Conservation (phyloP, 2,329 filamentous ascomycete species). For the Hawksworthiomyces lignivorus region DNA sequence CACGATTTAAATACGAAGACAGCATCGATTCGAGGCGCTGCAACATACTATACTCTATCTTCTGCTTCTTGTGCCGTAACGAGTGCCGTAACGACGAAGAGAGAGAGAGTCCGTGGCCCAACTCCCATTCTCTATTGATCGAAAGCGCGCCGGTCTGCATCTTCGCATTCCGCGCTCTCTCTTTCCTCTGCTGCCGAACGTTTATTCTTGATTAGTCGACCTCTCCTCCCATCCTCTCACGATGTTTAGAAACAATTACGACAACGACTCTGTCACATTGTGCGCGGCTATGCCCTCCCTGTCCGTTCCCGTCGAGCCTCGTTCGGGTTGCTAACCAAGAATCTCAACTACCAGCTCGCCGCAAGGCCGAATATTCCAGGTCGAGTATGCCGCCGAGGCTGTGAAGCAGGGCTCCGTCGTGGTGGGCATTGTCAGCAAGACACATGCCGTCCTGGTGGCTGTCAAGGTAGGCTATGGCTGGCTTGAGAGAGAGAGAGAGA, state of each 20-base stretch:
- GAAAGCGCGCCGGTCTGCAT: background rate
- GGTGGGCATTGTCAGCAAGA: slow-evolving; percentile 95
- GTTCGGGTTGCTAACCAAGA: too few species aligned
- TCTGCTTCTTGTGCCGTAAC: too few species aligned
- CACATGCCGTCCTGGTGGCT: slow-evolving; percentile 89
- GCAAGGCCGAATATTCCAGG: slow-evolving; percentile 98
- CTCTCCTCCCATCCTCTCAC: slow-evolving; percentile 27
- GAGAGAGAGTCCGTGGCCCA: too few species aligned
- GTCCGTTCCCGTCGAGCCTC: too few species aligned
- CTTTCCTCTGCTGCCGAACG: too few species aligned
- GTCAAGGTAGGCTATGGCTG: slow-evolving; percentile 65
- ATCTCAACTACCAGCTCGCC: slow-evolving; percentile 93
- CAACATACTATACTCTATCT: too few species aligned
- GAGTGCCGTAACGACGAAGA: too few species aligned
- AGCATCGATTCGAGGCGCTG: too few species aligned
- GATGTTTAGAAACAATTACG: slow-evolving; percentile 99
- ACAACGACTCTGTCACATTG: slow-evolving; percentile 99
- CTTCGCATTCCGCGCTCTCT: background rate
- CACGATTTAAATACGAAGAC: too few species aligned
- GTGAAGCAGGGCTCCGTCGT: slow-evolving; percentile 99
- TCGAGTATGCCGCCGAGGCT: slow-evolving; percentile 97
- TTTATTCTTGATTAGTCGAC: background rate
- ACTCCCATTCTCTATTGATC: too few species aligned
- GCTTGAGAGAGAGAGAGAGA: background rate
- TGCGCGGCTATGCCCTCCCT: too few species aligned